Evolutionary conservation across 352 stramenopile species (phyloP).

Genomic region (Aphanomyces invadans): DNA sequence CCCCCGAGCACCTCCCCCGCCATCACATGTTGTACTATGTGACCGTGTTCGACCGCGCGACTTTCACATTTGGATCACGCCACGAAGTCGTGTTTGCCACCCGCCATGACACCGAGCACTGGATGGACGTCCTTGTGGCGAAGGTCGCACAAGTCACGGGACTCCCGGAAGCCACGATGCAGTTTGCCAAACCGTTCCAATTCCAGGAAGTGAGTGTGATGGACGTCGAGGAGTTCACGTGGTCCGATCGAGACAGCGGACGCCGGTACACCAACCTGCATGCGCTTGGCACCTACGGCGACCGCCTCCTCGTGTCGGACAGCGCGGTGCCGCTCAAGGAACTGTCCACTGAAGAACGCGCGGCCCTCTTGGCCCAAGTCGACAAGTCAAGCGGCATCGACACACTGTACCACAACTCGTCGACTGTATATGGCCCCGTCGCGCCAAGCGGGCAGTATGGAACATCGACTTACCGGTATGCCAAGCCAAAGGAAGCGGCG

Average conservation of each 20-base stretch:
- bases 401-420: background rate
- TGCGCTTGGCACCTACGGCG: conserved; percentile 15
- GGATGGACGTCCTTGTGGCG: conserved; percentile 34
- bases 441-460: background rate
- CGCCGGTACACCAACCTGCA: background rate
- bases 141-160: conserved; percentile 34
- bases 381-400: conserved; percentile 6
- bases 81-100: conserved; percentile 40
- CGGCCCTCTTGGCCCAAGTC: conserved; percentile 42
- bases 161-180: conserved; percentile 44
- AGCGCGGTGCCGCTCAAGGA: conserved; percentile 31
- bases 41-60: conserved; percentile 53
- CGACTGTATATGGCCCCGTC: background rate
- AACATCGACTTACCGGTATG: conserved; percentile 27
- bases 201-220: conserved; percentile 63
- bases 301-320: conserved; percentile 65
- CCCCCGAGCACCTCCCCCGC: conserved; percentile 38
- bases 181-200: conserved; percentile 55
- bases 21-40: conserved; percentile 59
- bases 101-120: background rate
- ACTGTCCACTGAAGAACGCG: conserved; percentile 36
- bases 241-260: background rate
- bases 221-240: conserved; percentile 34
- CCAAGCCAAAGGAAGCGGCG: conserved; percentile 67
- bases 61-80: conserved; percentile 8